Evolutionary conservation across 345 rosid species (phyloP).

Genomic region (Brassica rapa): DNA sequence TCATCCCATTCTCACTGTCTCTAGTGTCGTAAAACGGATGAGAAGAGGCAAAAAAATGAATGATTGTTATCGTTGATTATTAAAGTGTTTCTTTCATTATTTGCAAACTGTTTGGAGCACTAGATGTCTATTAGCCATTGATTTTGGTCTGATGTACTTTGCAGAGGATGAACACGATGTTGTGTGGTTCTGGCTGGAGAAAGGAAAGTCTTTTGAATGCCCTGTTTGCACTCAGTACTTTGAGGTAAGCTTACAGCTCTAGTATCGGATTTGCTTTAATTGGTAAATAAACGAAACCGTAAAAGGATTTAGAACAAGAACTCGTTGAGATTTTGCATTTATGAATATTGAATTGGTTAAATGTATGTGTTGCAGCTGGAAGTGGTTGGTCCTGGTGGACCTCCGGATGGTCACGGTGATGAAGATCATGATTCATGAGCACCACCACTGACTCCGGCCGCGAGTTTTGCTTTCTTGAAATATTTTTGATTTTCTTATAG

Average conservation of each 20-base stretch:
- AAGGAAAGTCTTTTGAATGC: constrained; percentile 81
- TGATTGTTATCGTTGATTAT: not conserved
- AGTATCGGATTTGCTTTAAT: not conserved
- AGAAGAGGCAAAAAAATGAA: not conserved
- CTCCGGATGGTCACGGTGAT: constrained; percentile 77
- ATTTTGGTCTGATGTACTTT: constrained; percentile 4
- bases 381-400: constrained; percentile 91
- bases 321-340: not conserved
- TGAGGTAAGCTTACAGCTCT: constrained; percentile 49
- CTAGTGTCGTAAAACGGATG: not conserved
- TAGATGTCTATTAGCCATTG: not conserved
- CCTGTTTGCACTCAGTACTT: constrained; percentile 87
- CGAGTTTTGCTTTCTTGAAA: constrained; percentile 14
- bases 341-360: not conserved
- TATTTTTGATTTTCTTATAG: not conserved
- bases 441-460: constrained; percentile 49
- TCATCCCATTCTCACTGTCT: not conserved
- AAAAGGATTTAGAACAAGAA: not conserved
- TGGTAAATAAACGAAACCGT: not conserved
- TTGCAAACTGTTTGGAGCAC: not conserved
- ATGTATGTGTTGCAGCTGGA: constrained; percentile 54
- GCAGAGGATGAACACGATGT: constrained; percentile 96
- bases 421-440: constrained; percentile 26
- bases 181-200: constrained; percentile 97
- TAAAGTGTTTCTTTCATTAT: not conserved